Conservation (phyloP, 2,329 filamentous ascomycete species). For the Geosmithia morbida region DNA sequence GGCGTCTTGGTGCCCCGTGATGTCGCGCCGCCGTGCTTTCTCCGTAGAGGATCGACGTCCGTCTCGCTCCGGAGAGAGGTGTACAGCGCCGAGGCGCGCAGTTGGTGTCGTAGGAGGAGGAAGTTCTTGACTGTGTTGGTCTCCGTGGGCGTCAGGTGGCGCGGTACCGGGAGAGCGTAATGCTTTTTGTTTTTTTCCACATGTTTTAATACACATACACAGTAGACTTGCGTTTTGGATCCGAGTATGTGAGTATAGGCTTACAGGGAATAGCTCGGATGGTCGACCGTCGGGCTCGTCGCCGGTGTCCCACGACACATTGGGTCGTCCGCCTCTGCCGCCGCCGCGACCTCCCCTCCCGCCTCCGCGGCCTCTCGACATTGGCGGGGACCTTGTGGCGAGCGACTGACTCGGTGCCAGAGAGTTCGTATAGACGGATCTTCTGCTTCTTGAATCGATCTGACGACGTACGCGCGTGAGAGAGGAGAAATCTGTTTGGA, state of each 20-base stretch:
- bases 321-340: constrained; percentile 27
- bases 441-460: too few species aligned
- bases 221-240: too few species aligned
- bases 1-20: constrained; percentile 44
- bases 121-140: constrained; percentile 32
- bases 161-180: constrained; percentile 3
- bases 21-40: constrained; percentile 11
- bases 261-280: constrained; percentile 44
- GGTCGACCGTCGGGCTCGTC: constrained; percentile 42
- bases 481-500: neutral
- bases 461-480: too few species aligned
- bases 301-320: constrained; percentile 35
- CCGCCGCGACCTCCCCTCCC: constrained; percentile 33
- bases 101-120: constrained; percentile 40
- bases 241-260: constrained; percentile 7
- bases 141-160: constrained; percentile 27
- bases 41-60: constrained; percentile 17
- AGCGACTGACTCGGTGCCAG: neutral
- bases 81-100: constrained; percentile 40
- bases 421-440: neutral
- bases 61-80: constrained; percentile 33
- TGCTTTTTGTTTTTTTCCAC: neutral
- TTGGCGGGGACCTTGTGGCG: neutral
- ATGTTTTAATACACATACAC: too few species aligned
- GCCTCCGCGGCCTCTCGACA: constrained; percentile 30